phyloP scores from a whole-genome alignment of 768 basidiomycete genomes.

The Saitozyma podzolica region DNA sequence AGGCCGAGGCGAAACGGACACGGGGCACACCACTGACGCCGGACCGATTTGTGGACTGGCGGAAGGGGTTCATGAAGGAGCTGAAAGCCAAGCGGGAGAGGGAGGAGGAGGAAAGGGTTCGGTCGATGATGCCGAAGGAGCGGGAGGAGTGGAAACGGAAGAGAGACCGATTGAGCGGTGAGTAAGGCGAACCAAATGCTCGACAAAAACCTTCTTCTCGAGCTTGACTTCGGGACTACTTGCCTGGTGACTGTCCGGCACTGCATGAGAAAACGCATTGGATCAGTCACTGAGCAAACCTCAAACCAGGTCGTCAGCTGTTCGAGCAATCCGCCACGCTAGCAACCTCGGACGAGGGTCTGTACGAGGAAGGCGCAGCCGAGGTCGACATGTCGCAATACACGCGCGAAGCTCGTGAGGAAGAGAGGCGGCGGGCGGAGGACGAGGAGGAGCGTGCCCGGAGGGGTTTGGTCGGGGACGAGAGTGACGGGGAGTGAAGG shows the following conservation, averaged over 20 bases:
- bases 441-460: conserved; percentile 63
- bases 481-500: conserved; percentile 32
- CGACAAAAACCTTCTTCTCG: neutral
- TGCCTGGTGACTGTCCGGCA: neutral
- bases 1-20: conserved; percentile 85
- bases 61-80: conserved; percentile 72
- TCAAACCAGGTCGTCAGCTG: conserved; percentile 73
- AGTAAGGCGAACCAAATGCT: conserved; percentile 25
- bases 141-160: conserved; percentile 76
- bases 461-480: conserved; percentile 34
- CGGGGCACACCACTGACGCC: conserved; percentile 88
- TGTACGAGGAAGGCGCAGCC: conserved; percentile 76
- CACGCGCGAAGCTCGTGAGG: conserved; percentile 63
- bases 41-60: conserved; percentile 80
- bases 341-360: conserved; percentile 68
- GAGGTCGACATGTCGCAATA: conserved; percentile 89
- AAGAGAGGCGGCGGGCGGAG: conserved; percentile 58
- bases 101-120: conserved; percentile 78
- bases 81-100: conserved; percentile 60
- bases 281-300: neutral
- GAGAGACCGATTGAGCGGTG: conserved; percentile 68
- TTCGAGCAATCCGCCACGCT: conserved; percentile 80
- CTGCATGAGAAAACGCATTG: neutral
- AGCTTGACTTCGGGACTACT: no score
- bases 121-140: conserved; percentile 72